Evolutionary conservation across 1,139 yeast species (phyloP).

Genomic region (Suhomyces bribrorum): DNA sequence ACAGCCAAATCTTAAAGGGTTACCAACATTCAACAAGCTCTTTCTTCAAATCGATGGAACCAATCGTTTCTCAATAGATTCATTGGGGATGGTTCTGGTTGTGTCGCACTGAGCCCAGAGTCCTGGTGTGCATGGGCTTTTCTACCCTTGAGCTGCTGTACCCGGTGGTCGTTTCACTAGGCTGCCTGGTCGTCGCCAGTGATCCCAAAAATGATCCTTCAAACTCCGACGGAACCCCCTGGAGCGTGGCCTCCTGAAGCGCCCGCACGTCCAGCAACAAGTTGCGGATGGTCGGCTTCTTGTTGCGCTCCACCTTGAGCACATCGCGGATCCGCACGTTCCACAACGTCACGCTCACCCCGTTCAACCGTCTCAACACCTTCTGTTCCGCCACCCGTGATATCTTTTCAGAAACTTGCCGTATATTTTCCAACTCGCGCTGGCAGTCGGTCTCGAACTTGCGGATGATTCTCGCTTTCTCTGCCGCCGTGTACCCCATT

Average conservation of each 20-base stretch:
- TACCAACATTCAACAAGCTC: no score
- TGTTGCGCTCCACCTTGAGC: conserved; percentile 46
- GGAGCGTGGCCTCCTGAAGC: conserved; percentile 11
- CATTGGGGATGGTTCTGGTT: no score
- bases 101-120: no score
- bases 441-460: conserved; percentile 26
- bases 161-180: no score
- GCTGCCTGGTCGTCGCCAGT: conserved; percentile 1
- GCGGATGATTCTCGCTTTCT: conserved; percentile 38
- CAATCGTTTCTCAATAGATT: no score
- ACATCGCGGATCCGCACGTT: conserved; percentile 40
- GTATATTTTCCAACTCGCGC: conserved; percentile 20
- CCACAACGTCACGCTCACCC: conserved; percentile 45
- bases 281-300: conserved; percentile 31
- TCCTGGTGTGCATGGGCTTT: no score
- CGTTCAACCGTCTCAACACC: conserved; percentile 37
- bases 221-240: conserved; percentile 5
- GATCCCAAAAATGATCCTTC: conserved; percentile 9
- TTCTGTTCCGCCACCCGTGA: conserved; percentile 28
- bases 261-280: conserved; percentile 33
- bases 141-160: no score
- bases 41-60: no score
- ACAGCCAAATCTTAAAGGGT: no score
- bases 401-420: conserved; percentile 16
- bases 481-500: conserved; percentile 31